A percentile compares a stretch with the other conserved stretches of the same genome.
These are phyloP conservation scores for Laguncularia racemosa DNA, from an alignment of 345 rosid species.

Conservation along the genomic window DNA sequence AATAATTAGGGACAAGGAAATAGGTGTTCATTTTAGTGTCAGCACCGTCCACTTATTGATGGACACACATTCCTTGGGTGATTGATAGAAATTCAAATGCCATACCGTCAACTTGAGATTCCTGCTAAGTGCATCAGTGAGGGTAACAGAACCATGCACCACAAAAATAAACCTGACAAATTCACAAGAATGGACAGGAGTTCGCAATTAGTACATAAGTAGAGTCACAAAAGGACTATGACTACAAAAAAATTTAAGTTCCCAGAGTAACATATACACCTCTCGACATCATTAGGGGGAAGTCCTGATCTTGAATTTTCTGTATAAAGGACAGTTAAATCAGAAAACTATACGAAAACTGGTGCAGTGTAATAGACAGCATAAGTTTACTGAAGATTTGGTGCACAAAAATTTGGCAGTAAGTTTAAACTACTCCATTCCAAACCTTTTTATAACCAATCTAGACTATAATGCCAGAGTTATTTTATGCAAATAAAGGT, in stretches of 20 bases:
- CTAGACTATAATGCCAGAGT: no score
- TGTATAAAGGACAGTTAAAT: constrained; percentile 27
- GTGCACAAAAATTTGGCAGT: no score
- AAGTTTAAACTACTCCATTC: no score
- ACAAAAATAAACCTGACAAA: constrained; percentile 62
- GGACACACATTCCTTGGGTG: no score
- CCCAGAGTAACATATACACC: constrained; percentile 24
- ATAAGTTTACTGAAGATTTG: no score
- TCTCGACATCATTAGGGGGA: constrained; percentile 55
- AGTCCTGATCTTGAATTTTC: constrained; percentile 74
- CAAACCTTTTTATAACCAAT: no score
- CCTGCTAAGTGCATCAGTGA: constrained; percentile 36
- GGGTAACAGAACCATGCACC: constrained; percentile 58
- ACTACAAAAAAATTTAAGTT: not conserved
- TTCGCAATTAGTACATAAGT: not conserved
- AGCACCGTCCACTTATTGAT: no score
- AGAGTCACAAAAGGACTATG: not conserved
- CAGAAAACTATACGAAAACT: not conserved
- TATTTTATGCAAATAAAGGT: no score
- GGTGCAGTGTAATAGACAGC: not conserved
- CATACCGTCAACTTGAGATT: constrained; percentile 46
- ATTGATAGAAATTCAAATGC: not conserved
- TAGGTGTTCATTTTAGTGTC: no score
- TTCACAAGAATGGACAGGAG: not conserved
- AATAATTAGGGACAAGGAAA: constrained; percentile 2